These are phyloP conservation scores for Cardiospermum halicacabum DNA, from an alignment of 345 rosid species.

Conservation along the genomic window DNA sequence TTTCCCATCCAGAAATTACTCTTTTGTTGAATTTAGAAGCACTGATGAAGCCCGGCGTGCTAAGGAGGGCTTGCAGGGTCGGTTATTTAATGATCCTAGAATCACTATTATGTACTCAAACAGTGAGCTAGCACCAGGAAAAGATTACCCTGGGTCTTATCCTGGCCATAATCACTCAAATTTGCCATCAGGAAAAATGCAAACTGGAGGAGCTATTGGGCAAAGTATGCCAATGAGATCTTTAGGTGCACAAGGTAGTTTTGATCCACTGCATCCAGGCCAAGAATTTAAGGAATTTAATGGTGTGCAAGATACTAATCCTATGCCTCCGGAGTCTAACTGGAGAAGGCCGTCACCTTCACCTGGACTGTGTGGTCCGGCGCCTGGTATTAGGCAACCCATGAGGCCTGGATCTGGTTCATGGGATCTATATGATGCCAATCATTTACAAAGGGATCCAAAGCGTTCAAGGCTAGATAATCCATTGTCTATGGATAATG, in stretches of 20 bases:
- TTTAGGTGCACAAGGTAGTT: slow-evolving; percentile 47
- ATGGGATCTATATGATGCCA: slow-evolving; percentile 69
- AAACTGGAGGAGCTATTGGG: slow-evolving; percentile 34
- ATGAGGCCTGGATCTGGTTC: slow-evolving; percentile 46
- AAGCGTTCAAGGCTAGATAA: slow-evolving; percentile 71
- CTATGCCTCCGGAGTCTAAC: slow-evolving; percentile 31
- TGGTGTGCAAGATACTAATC: slow-evolving; percentile 30
- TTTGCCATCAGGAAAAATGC: slow-evolving; percentile 30
- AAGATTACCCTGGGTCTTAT: slow-evolving; percentile 44
- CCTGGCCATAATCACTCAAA: slow-evolving; percentile 47
- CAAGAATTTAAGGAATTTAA: slow-evolving; percentile 47
- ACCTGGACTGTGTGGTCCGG: slow-evolving; percentile 49
- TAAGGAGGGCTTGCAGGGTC: slow-evolving; percentile 90
- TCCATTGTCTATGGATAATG: slow-evolving; percentile 36
- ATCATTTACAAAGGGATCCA: slow-evolving; percentile 52
- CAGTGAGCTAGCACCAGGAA: slow-evolving; percentile 59
- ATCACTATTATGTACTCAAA: slow-evolving; percentile 80
- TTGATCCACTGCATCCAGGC: slow-evolving; percentile 43
- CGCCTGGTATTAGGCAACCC: slow-evolving; percentile 49
- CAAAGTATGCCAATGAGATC: slow-evolving; percentile 33
- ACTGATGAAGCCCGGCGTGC: slow-evolving; percentile 94
- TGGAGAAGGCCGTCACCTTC: slow-evolving; percentile 74
- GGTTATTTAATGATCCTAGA: slow-evolving; percentile 86
- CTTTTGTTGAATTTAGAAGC: slow-evolving; percentile 95
- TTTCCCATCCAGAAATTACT: slow-evolving; percentile 72